Conservation (phyloP, 2,329 filamentous ascomycete species). For the Pseudogymnoascus sp. region DNA sequence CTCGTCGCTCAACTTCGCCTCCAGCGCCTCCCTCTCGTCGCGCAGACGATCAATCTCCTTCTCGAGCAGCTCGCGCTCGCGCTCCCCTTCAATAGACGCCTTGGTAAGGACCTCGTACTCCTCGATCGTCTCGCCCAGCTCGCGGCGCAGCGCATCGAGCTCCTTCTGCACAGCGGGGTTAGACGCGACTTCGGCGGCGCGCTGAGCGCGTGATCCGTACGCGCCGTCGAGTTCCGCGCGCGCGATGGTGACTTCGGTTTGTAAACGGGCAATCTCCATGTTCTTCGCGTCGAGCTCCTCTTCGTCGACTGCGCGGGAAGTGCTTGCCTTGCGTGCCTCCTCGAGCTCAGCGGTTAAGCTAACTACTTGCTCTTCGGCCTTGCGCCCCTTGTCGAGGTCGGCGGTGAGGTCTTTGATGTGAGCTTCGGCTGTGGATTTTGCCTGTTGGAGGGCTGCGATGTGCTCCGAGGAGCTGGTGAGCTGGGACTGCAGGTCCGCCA, state of each 20-base stretch:
- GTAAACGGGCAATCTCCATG: slow-evolving; percentile 55
- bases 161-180: slow-evolving; percentile 51
- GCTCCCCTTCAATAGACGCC: slow-evolving; percentile 62
- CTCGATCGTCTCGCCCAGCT: slow-evolving; percentile 57
- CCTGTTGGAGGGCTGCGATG: background rate
- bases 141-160: slow-evolving; percentile 53
- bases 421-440: slow-evolving; percentile 16
- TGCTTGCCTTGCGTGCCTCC: slow-evolving; percentile 24
- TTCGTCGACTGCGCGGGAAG: slow-evolving; percentile 33
- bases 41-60: slow-evolving; percentile 53
- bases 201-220: slow-evolving; percentile 68
- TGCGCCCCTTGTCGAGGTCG: slow-evolving; percentile 20
- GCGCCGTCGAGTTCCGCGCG: slow-evolving; percentile 88
- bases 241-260: slow-evolving; percentile 80
- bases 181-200: slow-evolving; percentile 55
- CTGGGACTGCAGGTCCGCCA: slow-evolving; percentile 24
- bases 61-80: slow-evolving; percentile 59
- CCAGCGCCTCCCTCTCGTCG: slow-evolving; percentile 54
- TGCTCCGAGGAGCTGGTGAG: slow-evolving; percentile 16
- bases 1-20: slow-evolving; percentile 58
- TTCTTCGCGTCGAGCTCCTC: slow-evolving; percentile 48
- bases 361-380: slow-evolving; percentile 13
- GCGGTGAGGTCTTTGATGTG: slow-evolving; percentile 21
- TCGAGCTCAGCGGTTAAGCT: slow-evolving; percentile 21
- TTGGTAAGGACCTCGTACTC: slow-evolving; percentile 66